phyloP scores from a whole-genome alignment of 2,329 filamentous ascomycete species.

The Epichloe scottii region DNA sequence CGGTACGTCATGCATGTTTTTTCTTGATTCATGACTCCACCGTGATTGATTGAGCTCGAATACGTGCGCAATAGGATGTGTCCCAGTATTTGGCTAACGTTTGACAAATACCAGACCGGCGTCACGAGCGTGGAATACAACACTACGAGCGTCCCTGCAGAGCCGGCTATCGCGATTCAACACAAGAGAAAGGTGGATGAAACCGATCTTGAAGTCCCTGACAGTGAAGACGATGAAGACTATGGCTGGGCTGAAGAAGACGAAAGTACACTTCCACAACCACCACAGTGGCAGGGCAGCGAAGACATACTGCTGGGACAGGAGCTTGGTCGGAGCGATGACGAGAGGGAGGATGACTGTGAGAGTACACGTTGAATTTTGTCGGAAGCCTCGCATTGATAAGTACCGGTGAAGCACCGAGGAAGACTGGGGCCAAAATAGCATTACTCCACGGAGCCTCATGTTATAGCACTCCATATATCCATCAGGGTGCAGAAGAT shows the following conservation, averaged over 20 bases:
- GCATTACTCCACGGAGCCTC: conserved; percentile 5
- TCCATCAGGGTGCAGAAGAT: background rate
- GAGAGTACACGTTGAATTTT: conserved; percentile 1
- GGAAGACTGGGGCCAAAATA: conserved; percentile 13
- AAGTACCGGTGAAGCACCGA: conserved; percentile 15
- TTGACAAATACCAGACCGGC: conserved; percentile 25
- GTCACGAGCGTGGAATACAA: conserved; percentile 30
- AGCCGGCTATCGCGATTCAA: conserved; percentile 24
- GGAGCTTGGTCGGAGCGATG: conserved; percentile 28
- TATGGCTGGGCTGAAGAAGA: conserved; percentile 62
- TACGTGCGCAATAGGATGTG: background rate
- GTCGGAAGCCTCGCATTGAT: conserved; percentile 7
- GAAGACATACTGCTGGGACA: conserved; percentile 47
- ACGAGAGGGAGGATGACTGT: conserved; percentile 12
- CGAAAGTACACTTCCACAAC: conserved; percentile 45
- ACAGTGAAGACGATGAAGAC: conserved; percentile 55
- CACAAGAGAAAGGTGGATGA: conserved; percentile 53
- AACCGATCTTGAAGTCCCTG: conserved; percentile 45
- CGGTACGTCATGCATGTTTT: conserved; percentile 22
- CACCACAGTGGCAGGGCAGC: conserved; percentile 56
- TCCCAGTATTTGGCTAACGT: background rate
- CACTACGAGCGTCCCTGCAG: conserved; percentile 17
- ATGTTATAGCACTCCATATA: background rate
- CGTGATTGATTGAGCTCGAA: background rate
- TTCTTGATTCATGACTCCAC: background rate